A percentile compares a stretch with the other conserved stretches of the same genome.
phyloP scores from a whole-genome alignment of 2,329 filamentous ascomycete genomes.

The Arthrobotrys entomopaga region DNA sequence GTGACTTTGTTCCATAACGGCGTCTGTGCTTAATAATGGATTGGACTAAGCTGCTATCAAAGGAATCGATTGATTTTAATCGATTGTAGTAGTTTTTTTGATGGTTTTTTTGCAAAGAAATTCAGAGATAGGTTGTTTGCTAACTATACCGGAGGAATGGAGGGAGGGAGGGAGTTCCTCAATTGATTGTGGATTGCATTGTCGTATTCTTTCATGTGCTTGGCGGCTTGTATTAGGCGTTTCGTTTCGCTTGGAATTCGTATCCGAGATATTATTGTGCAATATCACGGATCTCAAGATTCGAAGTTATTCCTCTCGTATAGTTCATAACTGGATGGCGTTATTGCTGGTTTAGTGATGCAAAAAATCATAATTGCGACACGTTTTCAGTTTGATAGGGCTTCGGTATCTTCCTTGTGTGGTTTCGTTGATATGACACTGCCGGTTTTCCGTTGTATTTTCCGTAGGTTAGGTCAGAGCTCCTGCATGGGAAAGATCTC shows the following conservation, averaged over 20 bases:
- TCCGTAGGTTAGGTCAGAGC: conserved; percentile 10
- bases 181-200: background rate
- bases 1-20: too few relatives aligned
- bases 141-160: too few relatives aligned
- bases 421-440: background rate
- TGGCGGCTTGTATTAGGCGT: too few relatives aligned
- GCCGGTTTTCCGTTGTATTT: conserved; percentile 10
- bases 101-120: too few relatives aligned
- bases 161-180: conserved; percentile 1
- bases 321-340: conserved; percentile 15
- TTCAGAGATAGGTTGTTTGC: background rate
- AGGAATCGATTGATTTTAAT: too few relatives aligned
- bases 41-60: background rate
- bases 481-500: conserved; percentile 26
- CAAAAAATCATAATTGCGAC: background rate
- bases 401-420: background rate
- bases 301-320: conserved; percentile 8
- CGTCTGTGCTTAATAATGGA: conserved; percentile 30
- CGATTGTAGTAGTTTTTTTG: too few relatives aligned
- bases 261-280: conserved; percentile 4
- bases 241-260: background rate
- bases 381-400: background rate
- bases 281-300: conserved; percentile 1
- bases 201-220: conserved; percentile 2
- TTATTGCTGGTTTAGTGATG: conserved; percentile 18